phyloP scores from a whole-genome alignment of 306 rosid species.

The Trifolium dubium region DNA sequence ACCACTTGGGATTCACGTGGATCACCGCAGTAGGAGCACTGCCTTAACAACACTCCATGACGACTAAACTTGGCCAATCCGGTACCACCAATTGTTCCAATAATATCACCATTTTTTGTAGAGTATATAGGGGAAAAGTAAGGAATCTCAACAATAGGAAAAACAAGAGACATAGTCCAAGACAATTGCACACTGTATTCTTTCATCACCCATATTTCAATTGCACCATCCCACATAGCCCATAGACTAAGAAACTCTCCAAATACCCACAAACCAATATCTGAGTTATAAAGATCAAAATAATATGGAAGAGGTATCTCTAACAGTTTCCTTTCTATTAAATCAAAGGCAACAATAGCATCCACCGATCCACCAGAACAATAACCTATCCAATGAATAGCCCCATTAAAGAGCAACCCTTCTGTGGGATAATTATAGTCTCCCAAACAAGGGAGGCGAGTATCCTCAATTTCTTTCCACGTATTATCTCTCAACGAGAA shows the following conservation, averaged over 20 bases:
- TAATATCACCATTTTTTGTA: constrained; percentile 31
- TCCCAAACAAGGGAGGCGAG: background rate
- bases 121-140: constrained; percentile 8
- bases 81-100: background rate
- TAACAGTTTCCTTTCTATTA: background rate
- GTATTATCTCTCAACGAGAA: constrained; percentile 10
- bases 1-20: background rate
- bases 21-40: background rate
- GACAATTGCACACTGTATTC: constrained; percentile 35
- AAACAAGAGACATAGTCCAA: constrained; percentile 36
- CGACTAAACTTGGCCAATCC: constrained; percentile 24
- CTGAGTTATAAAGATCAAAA: background rate
- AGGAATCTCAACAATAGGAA: background rate
- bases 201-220: constrained; percentile 41
- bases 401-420: background rate
- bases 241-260: constrained; percentile 16
- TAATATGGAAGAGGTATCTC: constrained; percentile 13
- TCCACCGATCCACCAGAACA: background rate
- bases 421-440: too few relatives aligned
- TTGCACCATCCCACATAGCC: background rate
- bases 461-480: background rate
- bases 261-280: background rate
- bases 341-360: constrained; percentile 36
- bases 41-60: constrained; percentile 11
- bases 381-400: constrained; percentile 22